These are phyloP conservation scores for Plenodomus tracheiphilus DNA, from an alignment of 2,329 filamentous ascomycete genomes.

Conservation along the genomic window DNA sequence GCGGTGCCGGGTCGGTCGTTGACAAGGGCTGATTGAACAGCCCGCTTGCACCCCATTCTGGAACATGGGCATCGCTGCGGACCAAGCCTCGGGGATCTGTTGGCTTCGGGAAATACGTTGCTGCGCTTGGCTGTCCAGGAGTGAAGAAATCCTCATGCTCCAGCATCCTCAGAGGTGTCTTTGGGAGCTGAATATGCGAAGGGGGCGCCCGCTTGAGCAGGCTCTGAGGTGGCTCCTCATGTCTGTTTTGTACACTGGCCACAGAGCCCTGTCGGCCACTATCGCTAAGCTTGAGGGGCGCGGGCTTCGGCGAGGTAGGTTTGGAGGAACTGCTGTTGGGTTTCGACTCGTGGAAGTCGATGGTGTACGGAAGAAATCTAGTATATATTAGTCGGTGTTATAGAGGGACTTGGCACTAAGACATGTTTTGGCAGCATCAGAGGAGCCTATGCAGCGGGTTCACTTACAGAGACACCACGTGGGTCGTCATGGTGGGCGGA, in stretches of 20 bases:
- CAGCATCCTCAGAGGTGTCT: slow-evolving; percentile 46
- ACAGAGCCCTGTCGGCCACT: slow-evolving; percentile 55
- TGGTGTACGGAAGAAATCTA: slow-evolving; percentile 89
- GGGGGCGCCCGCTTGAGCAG: slow-evolving; percentile 43
- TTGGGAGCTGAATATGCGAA: slow-evolving; percentile 36
- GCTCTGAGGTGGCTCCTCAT: slow-evolving; percentile 41
- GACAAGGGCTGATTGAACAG: slow-evolving; percentile 78
- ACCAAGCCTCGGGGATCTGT: slow-evolving; percentile 59
- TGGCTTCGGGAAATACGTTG: slow-evolving; percentile 59
- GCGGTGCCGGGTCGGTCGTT: slow-evolving; percentile 72
- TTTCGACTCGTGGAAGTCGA: slow-evolving; percentile 70
- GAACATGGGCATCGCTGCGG: slow-evolving; percentile 73
- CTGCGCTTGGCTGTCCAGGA: slow-evolving; percentile 44
- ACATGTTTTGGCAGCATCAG: neutral
- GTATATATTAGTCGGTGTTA: slow-evolving; percentile 11
- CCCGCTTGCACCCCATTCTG: slow-evolving; percentile 70
- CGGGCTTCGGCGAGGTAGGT: slow-evolving; percentile 39
- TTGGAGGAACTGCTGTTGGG: slow-evolving; percentile 23
- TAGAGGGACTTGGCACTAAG: neutral
- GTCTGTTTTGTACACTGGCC: slow-evolving; percentile 10
- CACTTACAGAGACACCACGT: slow-evolving; percentile 62
- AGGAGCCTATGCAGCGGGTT: neutral
- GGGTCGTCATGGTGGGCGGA: slow-evolving; percentile 58
- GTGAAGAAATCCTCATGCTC: slow-evolving; percentile 53
- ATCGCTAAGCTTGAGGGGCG: slow-evolving; percentile 38